Evolutionary conservation across 192 early-diverging fungal species (phyloP), one percentile per base, ranked within the genome.

Genomic region (Coemansia sp.): DNA sequence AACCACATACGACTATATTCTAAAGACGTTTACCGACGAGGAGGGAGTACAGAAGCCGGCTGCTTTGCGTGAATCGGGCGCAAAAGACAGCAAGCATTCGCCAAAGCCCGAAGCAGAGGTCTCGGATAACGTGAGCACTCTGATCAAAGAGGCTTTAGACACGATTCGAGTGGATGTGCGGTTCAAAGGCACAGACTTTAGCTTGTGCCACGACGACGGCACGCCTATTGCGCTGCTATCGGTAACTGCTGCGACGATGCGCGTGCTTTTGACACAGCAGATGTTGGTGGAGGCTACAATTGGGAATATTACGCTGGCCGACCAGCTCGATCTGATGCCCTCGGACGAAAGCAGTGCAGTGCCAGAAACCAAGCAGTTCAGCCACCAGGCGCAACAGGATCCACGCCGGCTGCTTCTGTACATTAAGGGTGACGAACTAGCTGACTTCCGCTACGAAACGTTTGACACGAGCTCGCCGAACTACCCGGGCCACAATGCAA

Each of bases 401-500:
- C 74, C 75, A 0, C 59, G 61, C 16, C 78, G 81, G 4, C 71
- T 86, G 62, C 84, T 97, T 17, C 72, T 97, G 8, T 85, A 84
- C 3, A 93, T 98, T 63, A 89, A 95, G 73, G 93, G 94, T 10
- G 89, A 92, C 26, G 88, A 96, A 59, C 77, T 94, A 27, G 93
- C 93, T 0, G 91, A 95, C 62, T 94, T 99, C 56, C 75, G 75
- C 4, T 97, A 91, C 66, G 88, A 99, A 61, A 96, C 91, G 0
- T 96, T 85, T 71, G 85, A 90, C 57, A 54, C 79, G 2, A 55
- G 74, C 3, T 52, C 74, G 3, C 56, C 82, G 4, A 67, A 61
- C 31, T 95, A 92, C 56, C 93, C 95, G 2, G 93, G 94, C 2
- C 96, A 93, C 75, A 92, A 99, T 57, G 86, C 87, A 4, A 82